Percentiles rank a stretch among this genome's conserved stretches.
These are phyloP conservation scores for Cerrena zonata DNA, from an alignment of 1,284 basidiomycete species.

Conservation along the genomic window DNA sequence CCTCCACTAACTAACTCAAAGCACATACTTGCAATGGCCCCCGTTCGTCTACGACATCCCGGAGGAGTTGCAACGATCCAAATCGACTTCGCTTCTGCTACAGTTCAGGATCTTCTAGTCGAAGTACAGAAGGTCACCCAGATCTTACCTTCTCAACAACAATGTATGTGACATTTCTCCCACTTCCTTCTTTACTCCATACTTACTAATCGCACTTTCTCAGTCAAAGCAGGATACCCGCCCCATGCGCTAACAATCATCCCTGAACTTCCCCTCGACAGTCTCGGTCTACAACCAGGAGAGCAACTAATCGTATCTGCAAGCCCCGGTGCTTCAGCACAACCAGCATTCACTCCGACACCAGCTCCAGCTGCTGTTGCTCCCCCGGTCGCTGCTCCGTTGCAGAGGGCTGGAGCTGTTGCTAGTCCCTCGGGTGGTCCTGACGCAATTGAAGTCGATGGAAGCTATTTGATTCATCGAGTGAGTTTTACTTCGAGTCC, in stretches of 20 bases:
- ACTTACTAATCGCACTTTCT: not conserved
- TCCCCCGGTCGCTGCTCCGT: slow-evolving; percentile 9
- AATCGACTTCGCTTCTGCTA: slow-evolving; percentile 55
- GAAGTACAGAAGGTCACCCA: slow-evolving; percentile 61
- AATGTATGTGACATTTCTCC: slow-evolving; percentile 47
- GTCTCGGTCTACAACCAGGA: slow-evolving; percentile 69
- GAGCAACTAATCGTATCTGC: slow-evolving; percentile 81
- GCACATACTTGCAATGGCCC: slow-evolving; percentile 40
- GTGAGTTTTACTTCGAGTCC: too few species aligned
- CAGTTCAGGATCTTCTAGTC: slow-evolving; percentile 69
- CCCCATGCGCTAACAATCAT: slow-evolving; percentile 65
- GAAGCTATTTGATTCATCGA: slow-evolving; percentile 64
- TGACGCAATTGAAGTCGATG: slow-evolving; percentile 54
- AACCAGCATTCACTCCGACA: slow-evolving; percentile 6
- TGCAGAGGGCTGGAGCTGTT: not conserved
- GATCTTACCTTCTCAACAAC: slow-evolving; percentile 73
- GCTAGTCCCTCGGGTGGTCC: slow-evolving; percentile 30
- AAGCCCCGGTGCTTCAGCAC: slow-evolving; percentile 23
- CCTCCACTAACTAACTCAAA: too few species aligned
- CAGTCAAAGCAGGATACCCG: slow-evolving; percentile 85
- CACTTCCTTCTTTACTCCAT: slow-evolving; percentile 3
- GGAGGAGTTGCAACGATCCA: slow-evolving; percentile 76
- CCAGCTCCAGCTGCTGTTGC: slow-evolving; percentile 17
- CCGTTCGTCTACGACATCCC: slow-evolving; percentile 73
- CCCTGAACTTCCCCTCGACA: slow-evolving; percentile 66